These are phyloP conservation scores for Gastrodia elata DNA, from an alignment of 106 monocot species.

Conservation along the genomic window DNA sequence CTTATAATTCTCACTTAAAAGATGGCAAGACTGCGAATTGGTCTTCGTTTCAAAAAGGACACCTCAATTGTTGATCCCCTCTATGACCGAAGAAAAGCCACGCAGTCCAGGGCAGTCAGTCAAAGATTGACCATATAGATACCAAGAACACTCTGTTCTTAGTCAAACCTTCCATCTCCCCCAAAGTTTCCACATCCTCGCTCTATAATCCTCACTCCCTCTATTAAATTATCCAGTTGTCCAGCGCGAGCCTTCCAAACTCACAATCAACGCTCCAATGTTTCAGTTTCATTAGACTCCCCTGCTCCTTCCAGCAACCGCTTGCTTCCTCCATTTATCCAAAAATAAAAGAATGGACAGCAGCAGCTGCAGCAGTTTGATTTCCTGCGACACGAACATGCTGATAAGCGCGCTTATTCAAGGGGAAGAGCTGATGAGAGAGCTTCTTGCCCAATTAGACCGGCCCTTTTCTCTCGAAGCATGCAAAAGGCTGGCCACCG, in stretches of 20 bases:
- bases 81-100: background rate
- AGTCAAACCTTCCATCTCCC: background rate
- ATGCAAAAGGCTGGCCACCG: slow-evolving; percentile 10
- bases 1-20: background rate
- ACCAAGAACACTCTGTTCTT: background rate
- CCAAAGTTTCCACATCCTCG: background rate
- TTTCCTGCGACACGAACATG: background rate
- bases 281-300: background rate
- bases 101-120: too few species aligned
- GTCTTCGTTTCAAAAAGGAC: background rate
- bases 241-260: background rate
- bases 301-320: background rate
- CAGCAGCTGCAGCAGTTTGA: background rate
- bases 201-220: background rate
- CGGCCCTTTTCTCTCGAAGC: slow-evolving; percentile 9
- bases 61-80: background rate
- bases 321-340: background rate
- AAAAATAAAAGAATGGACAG: background rate
- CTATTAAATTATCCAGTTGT: background rate
- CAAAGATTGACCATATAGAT: background rate
- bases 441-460: slow-evolving; percentile 22
- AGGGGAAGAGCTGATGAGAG: slow-evolving; percentile 14
- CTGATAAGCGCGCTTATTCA: slow-evolving; percentile 9
- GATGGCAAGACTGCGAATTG: background rate
- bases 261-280: background rate